A percentile compares a stretch with the other conserved stretches of the same genome.
These are phyloP conservation scores for Hortaea sp. DNA, from an alignment of 2,329 filamentous ascomycete species.

Conservation along the genomic window DNA sequence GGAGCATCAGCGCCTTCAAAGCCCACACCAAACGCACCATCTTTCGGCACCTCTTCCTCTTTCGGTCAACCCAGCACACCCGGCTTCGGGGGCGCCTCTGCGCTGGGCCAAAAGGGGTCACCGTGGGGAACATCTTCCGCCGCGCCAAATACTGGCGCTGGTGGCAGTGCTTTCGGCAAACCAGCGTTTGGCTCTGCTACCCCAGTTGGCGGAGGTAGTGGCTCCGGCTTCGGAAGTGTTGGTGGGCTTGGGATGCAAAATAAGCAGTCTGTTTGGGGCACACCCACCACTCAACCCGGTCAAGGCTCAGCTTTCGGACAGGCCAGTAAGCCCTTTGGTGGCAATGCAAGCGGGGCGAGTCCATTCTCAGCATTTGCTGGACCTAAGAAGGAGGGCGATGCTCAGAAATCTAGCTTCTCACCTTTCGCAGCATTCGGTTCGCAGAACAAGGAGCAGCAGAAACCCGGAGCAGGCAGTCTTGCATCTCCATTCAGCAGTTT, in stretches of 20 bases:
- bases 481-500: conserved; percentile 25
- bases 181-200: conserved; percentile 12
- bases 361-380: background rate
- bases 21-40: background rate
- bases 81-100: conserved; percentile 14
- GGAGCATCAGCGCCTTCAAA: conserved; percentile 1
- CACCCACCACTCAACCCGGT: conserved; percentile 1
- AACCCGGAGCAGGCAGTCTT: background rate
- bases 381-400: too few relatives aligned
- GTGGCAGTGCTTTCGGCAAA: conserved; percentile 14
- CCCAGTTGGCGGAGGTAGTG: conserved; percentile 1
- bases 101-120: conserved; percentile 17
- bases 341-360: conserved; percentile 7
- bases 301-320: conserved; percentile 4
- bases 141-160: conserved; percentile 4
- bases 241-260: conserved; percentile 13
- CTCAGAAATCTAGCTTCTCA: background rate
- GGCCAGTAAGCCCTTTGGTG: conserved; percentile 9
- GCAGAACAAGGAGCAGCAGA: background rate
- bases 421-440: background rate
- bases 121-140: conserved; percentile 17
- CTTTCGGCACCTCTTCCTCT: conserved; percentile 2
- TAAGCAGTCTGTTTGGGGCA: conserved; percentile 17
- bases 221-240: conserved; percentile 14
- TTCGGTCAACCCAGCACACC: conserved; percentile 12